These are phyloP conservation scores for Globisporangium nodosum DNA, from an alignment of 352 stramenopile genomes.

Conservation along the genomic window DNA sequence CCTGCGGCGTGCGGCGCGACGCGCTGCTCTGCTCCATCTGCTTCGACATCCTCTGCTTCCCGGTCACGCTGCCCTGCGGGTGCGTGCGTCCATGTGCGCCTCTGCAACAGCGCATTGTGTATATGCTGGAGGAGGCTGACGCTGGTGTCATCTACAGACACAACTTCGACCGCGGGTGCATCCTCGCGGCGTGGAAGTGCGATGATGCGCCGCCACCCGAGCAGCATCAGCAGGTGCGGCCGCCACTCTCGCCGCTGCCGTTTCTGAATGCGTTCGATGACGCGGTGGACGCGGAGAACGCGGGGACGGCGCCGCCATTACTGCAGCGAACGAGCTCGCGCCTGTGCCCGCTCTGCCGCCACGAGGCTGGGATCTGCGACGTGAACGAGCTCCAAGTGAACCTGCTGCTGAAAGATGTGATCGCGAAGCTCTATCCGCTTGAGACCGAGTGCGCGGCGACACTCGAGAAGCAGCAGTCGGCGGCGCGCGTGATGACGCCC, in stretches of 20 bases:
- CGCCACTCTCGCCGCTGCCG: background rate
- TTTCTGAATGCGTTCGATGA: constrained; percentile 1
- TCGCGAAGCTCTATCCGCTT: constrained; percentile 46
- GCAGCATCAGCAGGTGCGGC: background rate
- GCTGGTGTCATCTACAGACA: constrained; percentile 24
- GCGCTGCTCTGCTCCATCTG: constrained; percentile 70
- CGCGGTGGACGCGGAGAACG: background rate
- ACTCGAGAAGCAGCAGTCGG: constrained; percentile 37
- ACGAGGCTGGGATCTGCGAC: constrained; percentile 21
- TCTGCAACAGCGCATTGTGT: no score
- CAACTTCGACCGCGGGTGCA: constrained; percentile 79
- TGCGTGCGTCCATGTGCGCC: constrained; percentile 9
- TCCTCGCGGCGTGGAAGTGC: constrained; percentile 58
- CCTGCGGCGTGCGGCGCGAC: constrained; percentile 21
- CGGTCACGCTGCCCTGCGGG: constrained; percentile 69
- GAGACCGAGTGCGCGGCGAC: constrained; percentile 34
- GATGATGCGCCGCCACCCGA: constrained; percentile 5
- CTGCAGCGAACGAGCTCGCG: constrained; percentile 12
- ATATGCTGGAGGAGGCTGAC: no score
- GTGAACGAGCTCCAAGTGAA: constrained; percentile 54
- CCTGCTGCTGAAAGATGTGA: constrained; percentile 55
- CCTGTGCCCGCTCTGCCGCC: constrained; percentile 63
- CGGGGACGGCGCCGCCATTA: background rate
- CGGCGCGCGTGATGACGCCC: background rate
- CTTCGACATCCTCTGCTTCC: constrained; percentile 72